These are phyloP conservation scores for Schoenoplectus triqueter DNA, from an alignment of 202 grass and related monocot species.

Conservation along the genomic window DNA sequence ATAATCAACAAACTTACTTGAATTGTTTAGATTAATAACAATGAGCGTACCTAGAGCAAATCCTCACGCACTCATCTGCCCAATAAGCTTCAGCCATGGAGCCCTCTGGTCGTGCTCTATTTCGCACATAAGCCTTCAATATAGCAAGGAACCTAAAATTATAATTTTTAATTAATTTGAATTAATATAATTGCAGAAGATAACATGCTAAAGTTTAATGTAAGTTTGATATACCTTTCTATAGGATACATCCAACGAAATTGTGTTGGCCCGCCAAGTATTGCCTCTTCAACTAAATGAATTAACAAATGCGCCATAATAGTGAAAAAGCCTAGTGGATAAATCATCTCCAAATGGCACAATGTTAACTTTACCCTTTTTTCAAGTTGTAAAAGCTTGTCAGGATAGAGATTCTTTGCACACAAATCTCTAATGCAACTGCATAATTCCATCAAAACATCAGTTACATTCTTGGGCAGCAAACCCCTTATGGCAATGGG, in stretches of 20 bases:
- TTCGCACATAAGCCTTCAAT: constrained; percentile 37
- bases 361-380: constrained; percentile 25
- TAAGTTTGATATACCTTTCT: constrained; percentile 28
- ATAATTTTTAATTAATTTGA: neutral
- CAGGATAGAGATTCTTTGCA: neutral
- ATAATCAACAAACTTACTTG: neutral
- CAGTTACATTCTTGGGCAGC: constrained; percentile 17
- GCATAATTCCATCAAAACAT: constrained; percentile 31
- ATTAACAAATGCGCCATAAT: constrained; percentile 40
- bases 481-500: constrained; percentile 25
- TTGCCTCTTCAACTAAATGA: constrained; percentile 35
- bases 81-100: constrained; percentile 27
- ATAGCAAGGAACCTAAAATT: constrained; percentile 26
- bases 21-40: neutral
- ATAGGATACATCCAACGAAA: constrained; percentile 43
- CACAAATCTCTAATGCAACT: constrained; percentile 42
- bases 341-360: constrained; percentile 19
- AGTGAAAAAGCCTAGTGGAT: constrained; percentile 9
- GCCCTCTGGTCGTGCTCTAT: constrained; percentile 25
- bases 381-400: constrained; percentile 26
- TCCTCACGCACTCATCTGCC: constrained; percentile 4
- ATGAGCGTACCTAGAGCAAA: constrained; percentile 11
- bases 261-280: constrained; percentile 12
- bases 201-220: neutral
- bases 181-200: neutral